Percentiles rank a stretch among this genome's conserved stretches.
phyloP scores from a whole-genome alignment of 345 rosid species.

The Gossypium thurberi region DNA sequence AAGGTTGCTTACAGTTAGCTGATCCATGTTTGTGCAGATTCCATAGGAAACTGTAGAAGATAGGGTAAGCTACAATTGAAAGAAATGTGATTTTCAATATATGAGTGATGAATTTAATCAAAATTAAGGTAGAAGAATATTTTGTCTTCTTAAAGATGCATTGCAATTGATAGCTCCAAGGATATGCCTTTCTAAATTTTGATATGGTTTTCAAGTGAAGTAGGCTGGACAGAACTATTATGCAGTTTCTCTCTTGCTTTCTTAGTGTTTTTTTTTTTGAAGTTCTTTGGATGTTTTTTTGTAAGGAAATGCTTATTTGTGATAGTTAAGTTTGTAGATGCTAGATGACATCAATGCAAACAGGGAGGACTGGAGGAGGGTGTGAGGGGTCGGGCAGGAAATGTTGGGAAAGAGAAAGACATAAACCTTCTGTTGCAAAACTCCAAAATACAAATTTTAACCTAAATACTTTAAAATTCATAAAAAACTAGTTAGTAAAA shows the following conservation, averaged over 20 bases:
- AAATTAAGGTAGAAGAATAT: background rate
- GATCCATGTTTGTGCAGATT: background rate
- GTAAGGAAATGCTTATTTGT: background rate
- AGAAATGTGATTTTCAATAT: background rate
- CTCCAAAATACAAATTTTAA: background rate
- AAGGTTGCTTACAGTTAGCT: background rate
- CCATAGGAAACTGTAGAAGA: background rate
- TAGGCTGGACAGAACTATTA: background rate
- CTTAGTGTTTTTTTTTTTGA: background rate
- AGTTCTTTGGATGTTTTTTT: background rate
- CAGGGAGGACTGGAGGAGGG: background rate
- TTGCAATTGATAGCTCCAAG: background rate
- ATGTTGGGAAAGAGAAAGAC: background rate
- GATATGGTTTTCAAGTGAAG: background rate
- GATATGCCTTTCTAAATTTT: background rate
- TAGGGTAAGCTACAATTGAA: background rate
- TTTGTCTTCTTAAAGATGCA: background rate
- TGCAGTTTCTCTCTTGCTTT: background rate
- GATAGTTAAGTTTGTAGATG: background rate
- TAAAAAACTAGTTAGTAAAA: background rate
- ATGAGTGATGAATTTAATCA: background rate
- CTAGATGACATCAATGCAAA: background rate
- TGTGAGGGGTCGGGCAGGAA: background rate
- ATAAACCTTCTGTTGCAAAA: background rate
- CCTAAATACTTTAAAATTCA: background rate